phyloP scores from a whole-genome alignment of 768 basidiomycete species.

The Boletus patriciae region DNA sequence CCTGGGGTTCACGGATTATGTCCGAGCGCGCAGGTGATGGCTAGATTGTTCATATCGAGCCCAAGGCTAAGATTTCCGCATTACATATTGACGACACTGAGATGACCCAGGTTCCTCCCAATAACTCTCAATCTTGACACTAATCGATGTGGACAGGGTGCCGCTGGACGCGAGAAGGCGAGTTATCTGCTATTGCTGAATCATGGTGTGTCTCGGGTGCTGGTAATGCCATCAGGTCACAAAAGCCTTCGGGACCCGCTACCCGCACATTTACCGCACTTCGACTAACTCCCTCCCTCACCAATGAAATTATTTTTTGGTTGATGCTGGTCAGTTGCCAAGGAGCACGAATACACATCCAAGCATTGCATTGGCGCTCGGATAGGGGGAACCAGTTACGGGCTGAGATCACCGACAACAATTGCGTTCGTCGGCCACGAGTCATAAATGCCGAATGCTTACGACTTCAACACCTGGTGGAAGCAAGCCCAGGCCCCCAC shows the following conservation, averaged over 20 bases:
- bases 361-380: neutral
- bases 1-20: too few species aligned
- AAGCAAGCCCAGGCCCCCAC: neutral
- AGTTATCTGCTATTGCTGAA: neutral
- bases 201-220: neutral
- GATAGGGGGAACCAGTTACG: neutral
- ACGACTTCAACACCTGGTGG: neutral
- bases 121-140: too few species aligned
- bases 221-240: neutral
- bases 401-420: neutral
- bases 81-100: neutral
- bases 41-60: neutral
- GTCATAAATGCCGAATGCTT: neutral
- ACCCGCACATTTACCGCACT: neutral
- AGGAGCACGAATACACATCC: neutral
- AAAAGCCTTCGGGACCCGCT: neutral
- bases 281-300: neutral
- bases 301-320: neutral
- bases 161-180: neutral
- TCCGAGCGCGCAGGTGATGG: neutral
- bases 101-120: neutral
- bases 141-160: neutral
- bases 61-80: neutral
- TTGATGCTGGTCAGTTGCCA: neutral
- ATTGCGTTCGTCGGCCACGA: neutral